Conservation (phyloP, 2,329 filamentous ascomycete genomes). For the Stemphylium lycopersici region DNA sequence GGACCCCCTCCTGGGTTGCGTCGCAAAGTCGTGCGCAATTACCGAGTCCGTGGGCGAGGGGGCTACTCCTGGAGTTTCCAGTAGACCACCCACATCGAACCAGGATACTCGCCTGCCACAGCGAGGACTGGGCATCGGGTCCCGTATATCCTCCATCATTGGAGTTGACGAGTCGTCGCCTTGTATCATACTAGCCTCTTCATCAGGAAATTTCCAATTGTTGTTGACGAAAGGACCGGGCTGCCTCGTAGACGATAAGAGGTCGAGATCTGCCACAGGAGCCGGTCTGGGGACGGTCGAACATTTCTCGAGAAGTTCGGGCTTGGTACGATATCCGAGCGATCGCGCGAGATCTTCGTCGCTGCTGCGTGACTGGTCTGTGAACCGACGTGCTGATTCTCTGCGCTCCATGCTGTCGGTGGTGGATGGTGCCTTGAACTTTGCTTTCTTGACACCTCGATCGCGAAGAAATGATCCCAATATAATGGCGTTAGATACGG, state of each 20-base stretch:
- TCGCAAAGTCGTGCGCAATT: constrained; percentile 52
- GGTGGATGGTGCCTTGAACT: constrained; percentile 68
- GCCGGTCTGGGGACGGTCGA: constrained; percentile 51
- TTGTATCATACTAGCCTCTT: constrained; percentile 22
- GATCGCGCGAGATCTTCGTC: constrained; percentile 88
- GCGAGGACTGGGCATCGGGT: constrained; percentile 47
- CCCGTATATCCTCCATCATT: constrained; percentile 33
- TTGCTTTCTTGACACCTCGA: constrained; percentile 82
- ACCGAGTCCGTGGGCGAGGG: constrained; percentile 46
- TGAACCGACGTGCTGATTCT: constrained; percentile 65
- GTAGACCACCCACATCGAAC: constrained; percentile 81
- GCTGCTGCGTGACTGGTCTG: constrained; percentile 78
- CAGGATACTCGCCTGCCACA: constrained; percentile 70
- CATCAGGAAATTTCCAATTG: constrained; percentile 44
- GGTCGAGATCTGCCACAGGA: constrained; percentile 37
- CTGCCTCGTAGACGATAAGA: constrained; percentile 30
- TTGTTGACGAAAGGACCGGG: constrained; percentile 34
- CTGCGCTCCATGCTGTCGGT: constrained; percentile 62
- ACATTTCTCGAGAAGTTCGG: constrained; percentile 55
- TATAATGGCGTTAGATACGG: constrained; percentile 85
- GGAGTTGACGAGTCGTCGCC: constrained; percentile 30
- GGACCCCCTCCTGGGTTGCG: constrained; percentile 38
- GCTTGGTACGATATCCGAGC: constrained; percentile 71
- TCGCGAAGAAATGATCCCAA: constrained; percentile 93
- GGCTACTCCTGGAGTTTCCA: constrained; percentile 57